Percentiles rank a stretch among this genome's conserved stretches.
Evolutionary conservation across 2,329 filamentous ascomycete genomes (phyloP).

Genomic region (Leptodontidium sp.): DNA sequence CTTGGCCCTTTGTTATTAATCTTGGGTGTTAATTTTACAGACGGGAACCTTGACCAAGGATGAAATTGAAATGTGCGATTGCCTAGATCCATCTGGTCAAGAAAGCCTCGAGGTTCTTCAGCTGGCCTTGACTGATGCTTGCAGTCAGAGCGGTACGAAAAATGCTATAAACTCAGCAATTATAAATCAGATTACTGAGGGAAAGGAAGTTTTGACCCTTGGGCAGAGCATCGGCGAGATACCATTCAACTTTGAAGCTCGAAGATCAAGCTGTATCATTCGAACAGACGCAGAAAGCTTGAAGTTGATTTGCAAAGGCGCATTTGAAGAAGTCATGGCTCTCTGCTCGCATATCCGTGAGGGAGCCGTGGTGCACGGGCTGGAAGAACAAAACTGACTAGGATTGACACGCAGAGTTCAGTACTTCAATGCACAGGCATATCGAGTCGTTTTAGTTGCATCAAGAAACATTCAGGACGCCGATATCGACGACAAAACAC

Average conservation of each 20-base stretch:
- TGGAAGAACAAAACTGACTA: not conserved
- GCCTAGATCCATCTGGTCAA: constrained; percentile 6
- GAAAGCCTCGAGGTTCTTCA: constrained; percentile 8
- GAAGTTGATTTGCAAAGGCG: constrained; percentile 24
- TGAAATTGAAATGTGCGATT: constrained; percentile 21
- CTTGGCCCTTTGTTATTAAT: not conserved
- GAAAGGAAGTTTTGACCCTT: constrained; percentile 6
- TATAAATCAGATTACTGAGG: constrained; percentile 5
- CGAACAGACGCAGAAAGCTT: constrained; percentile 3
- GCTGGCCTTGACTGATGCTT: constrained; percentile 21
- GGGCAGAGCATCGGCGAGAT: constrained; percentile 23
- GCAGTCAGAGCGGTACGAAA: constrained; percentile 23
- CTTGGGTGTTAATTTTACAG: not conserved
- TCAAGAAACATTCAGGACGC: constrained; percentile 16
- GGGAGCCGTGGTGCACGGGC: not conserved
- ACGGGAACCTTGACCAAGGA: constrained; percentile 30
- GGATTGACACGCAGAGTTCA: not conserved
- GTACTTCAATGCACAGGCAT: constrained; percentile 21
- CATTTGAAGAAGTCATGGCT: constrained; percentile 28
- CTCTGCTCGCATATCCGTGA: constrained; percentile 23
- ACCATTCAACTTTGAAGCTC: constrained; percentile 26
- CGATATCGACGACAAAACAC: not conserved
- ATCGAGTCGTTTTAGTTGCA: constrained; percentile 27
- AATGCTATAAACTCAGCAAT: constrained; percentile 26
- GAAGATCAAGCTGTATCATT: constrained; percentile 26